Evolutionary conservation across 441 rosid species (phyloP).

Genomic region (Erysimum cheiri): DNA sequence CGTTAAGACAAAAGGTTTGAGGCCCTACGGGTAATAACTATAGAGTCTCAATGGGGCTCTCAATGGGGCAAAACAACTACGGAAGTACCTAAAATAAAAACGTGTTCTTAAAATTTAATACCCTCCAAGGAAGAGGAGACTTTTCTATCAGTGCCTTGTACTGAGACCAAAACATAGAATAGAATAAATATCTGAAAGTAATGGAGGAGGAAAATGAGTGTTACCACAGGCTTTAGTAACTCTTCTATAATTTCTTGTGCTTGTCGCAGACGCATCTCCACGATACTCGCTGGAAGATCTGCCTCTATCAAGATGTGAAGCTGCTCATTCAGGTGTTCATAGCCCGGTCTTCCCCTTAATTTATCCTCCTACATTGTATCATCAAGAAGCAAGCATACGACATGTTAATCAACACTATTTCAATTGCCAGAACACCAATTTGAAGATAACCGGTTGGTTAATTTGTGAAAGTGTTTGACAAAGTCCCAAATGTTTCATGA

Average conservation of each 20-base stretch:
- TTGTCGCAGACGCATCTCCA: slow-evolving; percentile 87
- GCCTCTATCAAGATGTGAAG: slow-evolving; percentile 96
- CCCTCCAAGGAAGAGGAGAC: slow-evolving; percentile 19
- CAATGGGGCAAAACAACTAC: slow-evolving; percentile 24
- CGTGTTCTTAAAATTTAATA: slow-evolving; percentile 22
- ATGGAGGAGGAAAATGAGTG: background rate
- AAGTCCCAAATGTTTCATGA: background rate
- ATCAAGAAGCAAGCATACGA: background rate
- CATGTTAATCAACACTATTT: background rate
- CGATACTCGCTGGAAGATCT: slow-evolving; percentile 89
- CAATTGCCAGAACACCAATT: background rate
- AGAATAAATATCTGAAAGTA: background rate
- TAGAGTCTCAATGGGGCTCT: slow-evolving; percentile 16
- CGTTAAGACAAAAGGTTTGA: slow-evolving; percentile 28
- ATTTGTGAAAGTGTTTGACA: slow-evolving; percentile 33
- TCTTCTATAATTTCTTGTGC: slow-evolving; percentile 97
- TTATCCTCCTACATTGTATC: slow-evolving; percentile 77
- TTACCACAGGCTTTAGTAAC: slow-evolving; percentile 97
- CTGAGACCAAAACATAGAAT: background rate
- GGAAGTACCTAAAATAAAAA: slow-evolving; percentile 28
- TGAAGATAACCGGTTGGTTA: background rate
- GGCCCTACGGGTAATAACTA: slow-evolving; percentile 38
- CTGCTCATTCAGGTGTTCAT: slow-evolving; percentile 94
- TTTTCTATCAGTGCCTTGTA: slow-evolving; percentile 16
- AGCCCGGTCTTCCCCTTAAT: slow-evolving; percentile 91